phyloP scores from a whole-genome alignment of 1,284 basidiomycete species.

The Apiotrichum gracile region DNA sequence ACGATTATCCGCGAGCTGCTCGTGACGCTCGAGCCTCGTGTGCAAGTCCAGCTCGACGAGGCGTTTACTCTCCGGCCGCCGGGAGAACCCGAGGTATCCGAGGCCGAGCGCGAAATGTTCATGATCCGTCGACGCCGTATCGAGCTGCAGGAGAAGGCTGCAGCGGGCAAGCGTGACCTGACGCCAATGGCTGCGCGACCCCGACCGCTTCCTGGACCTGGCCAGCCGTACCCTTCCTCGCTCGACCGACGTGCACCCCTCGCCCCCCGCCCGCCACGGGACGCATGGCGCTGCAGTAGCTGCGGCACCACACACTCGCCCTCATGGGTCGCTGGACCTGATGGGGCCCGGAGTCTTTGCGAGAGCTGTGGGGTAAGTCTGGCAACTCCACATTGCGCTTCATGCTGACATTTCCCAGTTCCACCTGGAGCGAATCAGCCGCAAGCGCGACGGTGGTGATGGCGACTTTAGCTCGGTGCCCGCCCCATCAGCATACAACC shows the following conservation, averaged over 20 bases:
- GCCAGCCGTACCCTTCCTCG: background rate
- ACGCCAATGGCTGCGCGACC: background rate
- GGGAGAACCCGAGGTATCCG: conserved; percentile 14
- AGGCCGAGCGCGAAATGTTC: conserved; percentile 42
- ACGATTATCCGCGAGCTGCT: conserved; percentile 24
- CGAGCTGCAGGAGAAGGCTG: conserved; percentile 32
- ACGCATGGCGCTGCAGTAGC: conserved; percentile 25
- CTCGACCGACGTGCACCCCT: background rate
- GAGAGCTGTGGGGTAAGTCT: conserved; percentile 32
- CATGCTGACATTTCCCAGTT: conserved; percentile 3
- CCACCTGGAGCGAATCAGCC: conserved; percentile 4
- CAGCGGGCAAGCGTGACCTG: conserved; percentile 13
- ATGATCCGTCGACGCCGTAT: conserved; percentile 34
- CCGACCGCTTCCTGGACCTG: background rate
- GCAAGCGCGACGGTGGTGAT: conserved; percentile 7
- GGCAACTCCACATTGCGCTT: background rate
- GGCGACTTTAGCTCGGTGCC: conserved; percentile 8
- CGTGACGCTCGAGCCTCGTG: conserved; percentile 17
- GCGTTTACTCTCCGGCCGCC: conserved; percentile 16
- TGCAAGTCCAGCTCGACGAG: conserved; percentile 19
- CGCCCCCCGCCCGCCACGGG: background rate
- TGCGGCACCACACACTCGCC: conserved; percentile 21
- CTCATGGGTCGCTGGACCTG: conserved; percentile 31
- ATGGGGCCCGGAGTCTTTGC: conserved; percentile 33
- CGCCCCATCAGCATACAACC: background rate